phyloP scores from a whole-genome alignment of 2,329 filamentous ascomycete species.

The Apiospora phragmitis region DNA sequence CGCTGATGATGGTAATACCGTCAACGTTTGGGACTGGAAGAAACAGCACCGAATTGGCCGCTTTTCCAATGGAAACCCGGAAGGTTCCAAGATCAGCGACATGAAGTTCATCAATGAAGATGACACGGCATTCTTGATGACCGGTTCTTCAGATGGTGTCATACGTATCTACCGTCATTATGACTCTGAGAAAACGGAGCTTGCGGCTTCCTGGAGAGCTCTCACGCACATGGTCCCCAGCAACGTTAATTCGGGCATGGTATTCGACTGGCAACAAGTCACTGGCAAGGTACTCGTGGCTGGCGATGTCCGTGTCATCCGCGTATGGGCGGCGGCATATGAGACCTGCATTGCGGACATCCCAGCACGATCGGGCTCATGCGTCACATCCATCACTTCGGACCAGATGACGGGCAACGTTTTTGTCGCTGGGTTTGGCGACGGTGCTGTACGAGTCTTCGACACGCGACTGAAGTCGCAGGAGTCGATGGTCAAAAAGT shows the following conservation, averaged over 20 bases:
- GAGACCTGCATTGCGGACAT: constrained; percentile 95
- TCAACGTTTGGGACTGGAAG: constrained; percentile 94
- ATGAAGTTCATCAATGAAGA: constrained; percentile 98
- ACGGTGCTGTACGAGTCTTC: constrained; percentile 91
- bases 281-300: constrained; percentile 92
- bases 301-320: constrained; percentile 91
- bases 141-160: constrained; percentile 91
- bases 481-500: constrained; percentile 92
- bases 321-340: constrained; percentile 92
- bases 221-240: constrained; percentile 91
- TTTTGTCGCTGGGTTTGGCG: constrained; percentile 94
- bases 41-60: constrained; percentile 71
- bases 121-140: constrained; percentile 92
- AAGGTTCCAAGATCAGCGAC: constrained; percentile 89
- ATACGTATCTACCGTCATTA: constrained; percentile 93
- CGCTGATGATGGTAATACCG: constrained; percentile 87
- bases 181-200: constrained; percentile 74
- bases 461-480: constrained; percentile 83
- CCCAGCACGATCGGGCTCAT: constrained; percentile 88
- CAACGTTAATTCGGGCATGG: constrained; percentile 91
- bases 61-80: constrained; percentile 93
- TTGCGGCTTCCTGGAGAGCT: constrained; percentile 89
- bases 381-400: constrained; percentile 92
- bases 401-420: constrained; percentile 98
- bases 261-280: constrained; percentile 99